These are phyloP conservation scores for Dactylis glomerata DNA, from an alignment of 176 grass and related monocot genomes.

Conservation along the genomic window DNA sequence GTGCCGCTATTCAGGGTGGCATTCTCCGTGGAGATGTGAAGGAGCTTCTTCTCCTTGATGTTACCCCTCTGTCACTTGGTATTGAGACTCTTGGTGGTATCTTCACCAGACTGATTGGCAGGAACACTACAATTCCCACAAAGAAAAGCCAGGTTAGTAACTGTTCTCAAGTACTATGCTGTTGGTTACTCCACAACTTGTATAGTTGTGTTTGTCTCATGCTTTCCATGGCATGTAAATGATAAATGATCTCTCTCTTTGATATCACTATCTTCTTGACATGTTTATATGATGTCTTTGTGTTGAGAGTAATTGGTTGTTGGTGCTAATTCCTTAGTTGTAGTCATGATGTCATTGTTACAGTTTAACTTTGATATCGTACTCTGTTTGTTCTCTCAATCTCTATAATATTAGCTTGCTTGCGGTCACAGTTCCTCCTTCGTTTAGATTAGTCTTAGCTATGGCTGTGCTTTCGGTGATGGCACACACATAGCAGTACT, in stretches of 20 bases:
- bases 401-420: not conserved
- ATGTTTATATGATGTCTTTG: not conserved
- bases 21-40: constrained; percentile 58
- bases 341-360: not conserved
- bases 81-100: constrained; percentile 55
- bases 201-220: not conserved
- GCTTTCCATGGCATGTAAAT: not conserved
- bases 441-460: not conserved
- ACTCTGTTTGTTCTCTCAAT: not conserved
- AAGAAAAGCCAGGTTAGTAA: constrained; percentile 43
- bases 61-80: constrained; percentile 51
- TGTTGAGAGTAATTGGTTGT: not conserved
- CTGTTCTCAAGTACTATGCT: not conserved
- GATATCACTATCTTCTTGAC: not conserved
- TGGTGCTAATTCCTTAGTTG: not conserved
- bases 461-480: not conserved
- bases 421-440: not conserved
- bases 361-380: not conserved
- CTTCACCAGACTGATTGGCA: constrained; percentile 47
- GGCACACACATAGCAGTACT: not conserved
- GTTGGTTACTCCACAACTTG: not conserved
- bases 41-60: constrained; percentile 55
- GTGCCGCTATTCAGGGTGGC: constrained; percentile 46
- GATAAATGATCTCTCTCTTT: not conserved
- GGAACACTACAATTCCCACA: constrained; percentile 49